Conservation (phyloP, 2,329 filamentous ascomycete species). For the Fusarium mexicanum region DNA sequence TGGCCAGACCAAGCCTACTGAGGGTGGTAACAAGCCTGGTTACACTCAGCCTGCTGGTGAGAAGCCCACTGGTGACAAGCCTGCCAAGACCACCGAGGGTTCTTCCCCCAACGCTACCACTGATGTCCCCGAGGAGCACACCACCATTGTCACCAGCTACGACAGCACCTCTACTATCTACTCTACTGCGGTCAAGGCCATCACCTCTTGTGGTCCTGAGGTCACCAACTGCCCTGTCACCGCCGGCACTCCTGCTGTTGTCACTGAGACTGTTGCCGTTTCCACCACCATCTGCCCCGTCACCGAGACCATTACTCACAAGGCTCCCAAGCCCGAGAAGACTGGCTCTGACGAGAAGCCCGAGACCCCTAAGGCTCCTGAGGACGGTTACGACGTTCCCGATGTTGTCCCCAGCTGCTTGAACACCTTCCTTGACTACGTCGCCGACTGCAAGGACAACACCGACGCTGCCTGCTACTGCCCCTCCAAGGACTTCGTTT, state of each 20-base stretch:
- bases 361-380: slow-evolving; percentile 49
- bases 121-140: slow-evolving; percentile 32
- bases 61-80: slow-evolving; percentile 27
- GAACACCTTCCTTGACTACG: slow-evolving; percentile 85
- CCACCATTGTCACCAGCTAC: slow-evolving; percentile 31
- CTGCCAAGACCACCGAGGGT: slow-evolving; percentile 28
- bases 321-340: slow-evolving; percentile 29
- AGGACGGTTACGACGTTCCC: slow-evolving; percentile 55
- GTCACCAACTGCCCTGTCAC: slow-evolving; percentile 60
- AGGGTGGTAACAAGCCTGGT: slow-evolving; percentile 13
- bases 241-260: slow-evolving; percentile 32
- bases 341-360: slow-evolving; percentile 36
- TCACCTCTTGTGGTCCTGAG: slow-evolving; percentile 43
- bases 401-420: slow-evolving; percentile 84
- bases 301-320: slow-evolving; percentile 36
- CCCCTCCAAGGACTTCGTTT: slow-evolving; percentile 78
- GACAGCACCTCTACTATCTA: slow-evolving; percentile 27
- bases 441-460: slow-evolving; percentile 80
- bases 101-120: slow-evolving; percentile 39
- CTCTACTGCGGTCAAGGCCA: slow-evolving; percentile 31
- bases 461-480: slow-evolving; percentile 88
- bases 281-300: slow-evolving; percentile 41
- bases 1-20: slow-evolving; percentile 12
- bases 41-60: slow-evolving; percentile 1
- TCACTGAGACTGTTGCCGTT: slow-evolving; percentile 39